phyloP scores from a whole-genome alignment of 306 rosid species.

The Adenanthera pavonina region DNA sequence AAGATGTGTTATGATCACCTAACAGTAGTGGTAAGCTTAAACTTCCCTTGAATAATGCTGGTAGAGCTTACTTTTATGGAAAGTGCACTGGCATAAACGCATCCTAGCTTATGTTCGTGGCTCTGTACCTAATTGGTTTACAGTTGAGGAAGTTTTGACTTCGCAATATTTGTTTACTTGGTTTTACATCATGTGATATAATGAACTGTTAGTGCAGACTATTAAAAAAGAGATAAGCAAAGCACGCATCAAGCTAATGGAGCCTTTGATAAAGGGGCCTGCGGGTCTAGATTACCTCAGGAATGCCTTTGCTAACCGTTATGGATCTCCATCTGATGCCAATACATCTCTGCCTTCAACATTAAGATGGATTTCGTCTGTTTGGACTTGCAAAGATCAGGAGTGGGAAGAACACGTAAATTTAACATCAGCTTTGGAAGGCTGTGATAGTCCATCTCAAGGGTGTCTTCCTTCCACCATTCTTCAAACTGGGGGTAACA shows the following conservation, averaged over 20 bases:
- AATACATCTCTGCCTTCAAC: constrained; percentile 60
- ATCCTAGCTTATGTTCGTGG: constrained; percentile 9
- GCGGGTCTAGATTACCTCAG: constrained; percentile 88
- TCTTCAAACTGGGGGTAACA: constrained; percentile 81
- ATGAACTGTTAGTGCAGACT: constrained; percentile 52
- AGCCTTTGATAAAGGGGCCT: constrained; percentile 85
- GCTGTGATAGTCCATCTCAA: constrained; percentile 50
- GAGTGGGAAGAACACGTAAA: constrained; percentile 82
- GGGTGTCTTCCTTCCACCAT: constrained; percentile 74
- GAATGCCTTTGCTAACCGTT: constrained; percentile 74
- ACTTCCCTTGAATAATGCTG: not conserved
- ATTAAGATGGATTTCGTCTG: constrained; percentile 73
- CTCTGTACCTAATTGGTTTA: not conserved
- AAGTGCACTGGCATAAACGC: constrained; percentile 12
- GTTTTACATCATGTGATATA: constrained; percentile 31
- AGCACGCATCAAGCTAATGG: constrained; percentile 78
- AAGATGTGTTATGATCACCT: constrained; percentile 7
- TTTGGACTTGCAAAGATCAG: constrained; percentile 66
- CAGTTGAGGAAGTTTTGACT: not conserved
- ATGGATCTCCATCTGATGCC: constrained; percentile 83
- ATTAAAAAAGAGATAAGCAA: constrained; percentile 90
- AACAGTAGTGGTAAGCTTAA: not conserved
- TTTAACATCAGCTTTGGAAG: constrained; percentile 49
- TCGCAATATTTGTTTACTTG: constrained; percentile 10
- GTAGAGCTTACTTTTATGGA: constrained; percentile 2